Conservation (phyloP, 2,329 filamentous ascomycete species). For the Cladosporium sp. region DNA sequence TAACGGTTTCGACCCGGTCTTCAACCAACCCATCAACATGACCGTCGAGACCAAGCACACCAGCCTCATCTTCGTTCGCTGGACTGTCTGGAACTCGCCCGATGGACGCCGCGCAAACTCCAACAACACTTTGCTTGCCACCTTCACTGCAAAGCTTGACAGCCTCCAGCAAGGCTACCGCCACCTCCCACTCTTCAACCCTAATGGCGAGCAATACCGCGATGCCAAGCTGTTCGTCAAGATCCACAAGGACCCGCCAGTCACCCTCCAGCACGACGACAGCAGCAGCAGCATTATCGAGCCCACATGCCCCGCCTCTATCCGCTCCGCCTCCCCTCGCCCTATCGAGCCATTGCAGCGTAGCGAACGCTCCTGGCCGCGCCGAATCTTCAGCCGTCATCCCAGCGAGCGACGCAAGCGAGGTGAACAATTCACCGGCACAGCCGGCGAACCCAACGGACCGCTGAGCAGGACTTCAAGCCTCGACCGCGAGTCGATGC, state of each 20-base stretch:
- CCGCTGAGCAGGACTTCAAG: constrained; percentile 32
- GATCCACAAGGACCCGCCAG: constrained; percentile 58
- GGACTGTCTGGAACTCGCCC: constrained; percentile 82
- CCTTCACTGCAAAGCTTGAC: constrained; percentile 87
- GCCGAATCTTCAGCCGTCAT: constrained; percentile 40
- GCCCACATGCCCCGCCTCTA: constrained; percentile 7
- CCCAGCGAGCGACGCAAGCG: constrained; percentile 39
- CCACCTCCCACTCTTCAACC: constrained; percentile 83
- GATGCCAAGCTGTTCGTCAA: constrained; percentile 94
- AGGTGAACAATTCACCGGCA: constrained; percentile 17
- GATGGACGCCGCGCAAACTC: constrained; percentile 66
- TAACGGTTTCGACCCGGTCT: constrained; percentile 92
- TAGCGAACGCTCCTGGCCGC: constrained; percentile 36
- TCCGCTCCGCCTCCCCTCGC: constrained; percentile 23
- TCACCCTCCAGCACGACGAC: constrained; percentile 28
- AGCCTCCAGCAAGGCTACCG: constrained; percentile 90
- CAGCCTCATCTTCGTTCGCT: constrained; percentile 88
- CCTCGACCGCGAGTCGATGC: constrained; percentile 29
- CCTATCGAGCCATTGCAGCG: constrained; percentile 24
- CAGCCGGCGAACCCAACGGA: constrained; percentile 18
- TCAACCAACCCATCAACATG: constrained; percentile 75
- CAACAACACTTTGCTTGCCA: constrained; percentile 65
- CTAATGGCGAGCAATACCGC: constrained; percentile 84
- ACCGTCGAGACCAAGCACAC: constrained; percentile 90
- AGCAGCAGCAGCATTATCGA: constrained; percentile 24